Base-by-base conservation (phyloP, 768 basidiomycete genomes). In the Trametes maxima region DNA sequence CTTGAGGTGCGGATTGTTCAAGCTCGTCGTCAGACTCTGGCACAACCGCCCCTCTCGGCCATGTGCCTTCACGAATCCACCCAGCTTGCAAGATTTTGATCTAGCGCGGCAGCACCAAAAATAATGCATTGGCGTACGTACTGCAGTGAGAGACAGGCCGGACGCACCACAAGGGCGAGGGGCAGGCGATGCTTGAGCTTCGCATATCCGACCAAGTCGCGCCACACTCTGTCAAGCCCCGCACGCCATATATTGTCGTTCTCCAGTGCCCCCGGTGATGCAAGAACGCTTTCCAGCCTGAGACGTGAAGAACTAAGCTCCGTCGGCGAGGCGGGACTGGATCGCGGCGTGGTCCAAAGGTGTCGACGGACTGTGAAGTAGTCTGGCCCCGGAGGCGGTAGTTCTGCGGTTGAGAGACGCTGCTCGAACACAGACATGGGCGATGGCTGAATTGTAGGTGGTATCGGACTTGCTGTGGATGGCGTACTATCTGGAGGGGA, bases 61-160 rank as follows among this genome's bases (percentile, higher is more conserved):
- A 93, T 46, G 87, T 90, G 50, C 84, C 79, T 50, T 93, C 90
- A 52, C 83, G 83, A 47, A 89, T 72, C 91, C 91, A 93, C 37
- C 86, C 85, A 36, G 86, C 82, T 67, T 89, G 83, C 46, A 91
- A 73, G 60, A 93, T 79, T 68, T 88, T 87, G 68, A 91, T 82
- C 90, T 93, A 73, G 22, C 64, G 50, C 52, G 37, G 6, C 19
- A 46, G 49, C 57, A n/a, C n/a, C n/a, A 35, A 16, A 36, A 10
- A 44, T 44, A 35, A 46, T 35, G 12, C 6, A 40, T 36, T 16
- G 17, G 47, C 22, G 55, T 52, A 33, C 51, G 44, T 46, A 54
- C 22, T 14, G 24, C 3, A 33, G 12, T 3, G 5, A 4, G 11
- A 16, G n/a, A 7, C 24, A 44, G 46, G 50, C 19, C 51, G 36